Evolutionary conservation across 1,284 basidiomycete species (phyloP).

Genomic region (Heterobasidion annosum): DNA sequence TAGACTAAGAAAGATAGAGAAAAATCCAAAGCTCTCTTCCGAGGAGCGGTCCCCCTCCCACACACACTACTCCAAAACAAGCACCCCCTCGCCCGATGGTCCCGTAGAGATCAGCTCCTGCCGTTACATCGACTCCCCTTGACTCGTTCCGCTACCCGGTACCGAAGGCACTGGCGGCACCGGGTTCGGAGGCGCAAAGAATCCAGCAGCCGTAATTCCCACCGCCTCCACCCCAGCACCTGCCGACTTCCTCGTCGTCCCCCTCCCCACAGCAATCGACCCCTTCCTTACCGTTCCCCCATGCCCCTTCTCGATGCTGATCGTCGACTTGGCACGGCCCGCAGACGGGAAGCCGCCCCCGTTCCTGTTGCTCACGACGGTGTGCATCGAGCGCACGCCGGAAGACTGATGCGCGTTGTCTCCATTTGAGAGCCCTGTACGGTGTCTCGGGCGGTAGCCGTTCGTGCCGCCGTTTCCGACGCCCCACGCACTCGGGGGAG

Average conservation of each 20-base stretch:
- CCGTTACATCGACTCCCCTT: not conserved
- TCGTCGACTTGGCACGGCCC: slow-evolving; percentile 44
- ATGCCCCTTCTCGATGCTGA: slow-evolving; percentile 45
- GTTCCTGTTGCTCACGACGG: slow-evolving; percentile 17
- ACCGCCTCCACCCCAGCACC: slow-evolving; percentile 65
- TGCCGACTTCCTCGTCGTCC: slow-evolving; percentile 45
- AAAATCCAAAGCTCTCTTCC: too few species aligned
- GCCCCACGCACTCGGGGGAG: slow-evolving; percentile 28
- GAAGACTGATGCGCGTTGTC: slow-evolving; percentile 11
- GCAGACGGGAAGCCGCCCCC: slow-evolving; percentile 14
- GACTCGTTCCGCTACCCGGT: slow-evolving; percentile 2
- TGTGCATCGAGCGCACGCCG: slow-evolving; percentile 20
- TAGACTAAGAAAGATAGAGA: too few species aligned
- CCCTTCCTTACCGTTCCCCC: slow-evolving; percentile 33
- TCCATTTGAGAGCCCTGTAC: slow-evolving; percentile 6
- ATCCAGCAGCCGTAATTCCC: slow-evolving; percentile 63
- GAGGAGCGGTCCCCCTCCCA: too few species aligned
- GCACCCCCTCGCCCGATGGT: too few species aligned
- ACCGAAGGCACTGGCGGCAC: slow-evolving; percentile 24
- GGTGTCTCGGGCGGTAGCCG: slow-evolving; percentile 11
- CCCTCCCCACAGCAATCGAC: slow-evolving; percentile 51
- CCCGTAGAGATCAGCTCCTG: too few species aligned
- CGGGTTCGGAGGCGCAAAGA: slow-evolving; percentile 51
- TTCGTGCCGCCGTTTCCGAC: slow-evolving; percentile 1
- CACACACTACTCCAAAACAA: too few species aligned